These are phyloP conservation scores for Boletus huronensis DNA, from an alignment of 768 basidiomycete species.

Conservation along the genomic window DNA sequence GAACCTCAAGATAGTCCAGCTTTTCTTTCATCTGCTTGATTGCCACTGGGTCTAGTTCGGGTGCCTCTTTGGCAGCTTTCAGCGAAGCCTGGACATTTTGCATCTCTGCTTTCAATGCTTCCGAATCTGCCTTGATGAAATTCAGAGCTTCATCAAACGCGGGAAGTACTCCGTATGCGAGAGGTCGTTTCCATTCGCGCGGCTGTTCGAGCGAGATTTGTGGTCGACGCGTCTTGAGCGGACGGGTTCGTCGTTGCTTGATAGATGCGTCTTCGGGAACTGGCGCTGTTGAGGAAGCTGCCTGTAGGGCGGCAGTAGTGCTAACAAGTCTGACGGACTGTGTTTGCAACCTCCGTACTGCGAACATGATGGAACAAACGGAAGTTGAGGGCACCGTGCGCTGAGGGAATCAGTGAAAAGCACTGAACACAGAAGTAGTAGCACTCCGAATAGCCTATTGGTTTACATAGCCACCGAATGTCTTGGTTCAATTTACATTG, in stretches of 20 bases:
- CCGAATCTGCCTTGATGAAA: constrained; percentile 62
- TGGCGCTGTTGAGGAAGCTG: constrained; percentile 4
- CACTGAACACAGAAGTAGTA: too few relatives aligned
- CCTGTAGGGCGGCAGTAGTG: constrained; percentile 3
- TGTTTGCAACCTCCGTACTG: constrained; percentile 9
- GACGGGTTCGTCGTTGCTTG: constrained; percentile 10
- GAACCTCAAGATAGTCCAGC: constrained; percentile 64
- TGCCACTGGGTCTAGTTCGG: constrained; percentile 33
- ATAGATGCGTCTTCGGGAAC: constrained; percentile 3
- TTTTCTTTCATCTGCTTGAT: constrained; percentile 47
- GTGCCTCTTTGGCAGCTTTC: constrained; percentile 18
- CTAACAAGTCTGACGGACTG: constrained; percentile 5
- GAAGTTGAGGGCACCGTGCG: too few relatives aligned
- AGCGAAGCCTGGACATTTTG: constrained; percentile 21
- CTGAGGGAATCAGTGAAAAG: too few relatives aligned
- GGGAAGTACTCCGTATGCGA: constrained; percentile 60
- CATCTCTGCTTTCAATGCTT: constrained; percentile 36
- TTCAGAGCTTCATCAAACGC: constrained; percentile 84
- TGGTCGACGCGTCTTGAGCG: constrained; percentile 41
- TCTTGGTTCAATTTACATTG: too few relatives aligned
- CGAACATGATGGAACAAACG: constrained; percentile 15
- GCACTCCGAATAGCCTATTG: background rate
- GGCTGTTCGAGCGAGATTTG: constrained; percentile 49
- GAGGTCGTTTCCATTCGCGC: constrained; percentile 61
- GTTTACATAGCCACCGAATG: background rate